phyloP scores from a whole-genome alignment of 805 yeast species.

The Kuraishia hungarica region DNA sequence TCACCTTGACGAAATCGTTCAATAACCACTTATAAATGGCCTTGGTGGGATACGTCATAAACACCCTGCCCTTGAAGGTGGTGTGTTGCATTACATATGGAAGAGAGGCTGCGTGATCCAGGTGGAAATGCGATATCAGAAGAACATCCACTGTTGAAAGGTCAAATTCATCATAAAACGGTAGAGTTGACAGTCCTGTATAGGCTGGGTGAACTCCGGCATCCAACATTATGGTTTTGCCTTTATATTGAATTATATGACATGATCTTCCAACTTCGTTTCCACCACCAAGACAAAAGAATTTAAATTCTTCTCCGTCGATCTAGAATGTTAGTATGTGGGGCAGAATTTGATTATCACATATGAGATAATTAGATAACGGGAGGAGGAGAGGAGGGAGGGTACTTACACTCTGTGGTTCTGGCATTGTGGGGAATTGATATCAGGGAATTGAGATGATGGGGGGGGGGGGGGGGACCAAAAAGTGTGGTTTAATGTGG shows the following conservation, averaged over 20 bases:
- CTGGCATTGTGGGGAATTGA: too few relatives aligned
- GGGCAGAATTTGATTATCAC: too few relatives aligned
- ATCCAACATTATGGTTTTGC: constrained; percentile 92
- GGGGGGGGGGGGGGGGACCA: too few relatives aligned
- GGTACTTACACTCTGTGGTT: too few relatives aligned
- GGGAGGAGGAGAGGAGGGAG: too few relatives aligned
- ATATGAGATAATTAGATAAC: too few relatives aligned
- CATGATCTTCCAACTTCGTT: constrained; percentile 97
- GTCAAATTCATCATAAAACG: constrained; percentile 94
- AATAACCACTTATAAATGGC: constrained; percentile 95
- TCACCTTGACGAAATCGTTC: constrained; percentile 90
- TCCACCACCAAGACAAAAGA: constrained; percentile 95
- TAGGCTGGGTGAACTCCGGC: constrained; percentile 98
- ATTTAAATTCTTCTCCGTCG: constrained; percentile 32
- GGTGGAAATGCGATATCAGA: constrained; percentile 88
- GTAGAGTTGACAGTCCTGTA: constrained; percentile 82
- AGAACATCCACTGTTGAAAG: constrained; percentile 78
- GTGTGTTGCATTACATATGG: constrained; percentile 99
- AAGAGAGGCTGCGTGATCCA: constrained; percentile 96
- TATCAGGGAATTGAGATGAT: too few relatives aligned
- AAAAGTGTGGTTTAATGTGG: too few relatives aligned
- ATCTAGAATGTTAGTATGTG: background rate
- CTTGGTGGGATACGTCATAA: constrained; percentile 98
- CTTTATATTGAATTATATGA: constrained; percentile 85
- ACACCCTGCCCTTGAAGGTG: constrained; percentile 87